Evolutionary conservation across 495 filamentous ascomycete species (phyloP), one percentile per base, ranked within the genome.

Genomic region (Trichoderma reesei): DNA sequence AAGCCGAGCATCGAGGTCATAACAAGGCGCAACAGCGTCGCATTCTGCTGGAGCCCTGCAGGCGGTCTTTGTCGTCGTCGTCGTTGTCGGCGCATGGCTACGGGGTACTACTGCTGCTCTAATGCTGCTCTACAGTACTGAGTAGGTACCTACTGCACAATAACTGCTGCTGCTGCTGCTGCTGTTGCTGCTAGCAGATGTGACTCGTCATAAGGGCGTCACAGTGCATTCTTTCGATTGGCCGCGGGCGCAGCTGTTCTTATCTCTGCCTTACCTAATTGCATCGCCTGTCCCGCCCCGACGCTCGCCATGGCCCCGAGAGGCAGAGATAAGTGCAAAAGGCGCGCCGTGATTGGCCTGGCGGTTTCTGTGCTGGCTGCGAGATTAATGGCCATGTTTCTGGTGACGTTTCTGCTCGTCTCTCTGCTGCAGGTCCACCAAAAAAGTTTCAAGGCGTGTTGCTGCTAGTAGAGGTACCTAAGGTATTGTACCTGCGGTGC

Each of bases 261-360:
- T 56, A 56, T 56, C 51, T 56, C 51, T 56, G 31, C 51, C 51
- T 56, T 56, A 56, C 20, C 20, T 56, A 56, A 56, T 56, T 56
- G 20, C 26, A 56, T 56, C 51, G 51, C 51, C 51, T 34, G 51
- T 34, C 51, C 51, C 51, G 44, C 51, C 34, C 51, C 51, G 51
- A 56, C 51, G 33, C 34, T 56, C 51, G 51, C 51, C 51, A 33
- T 56, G 10, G 51, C 20, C 20, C 7, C 31, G 16, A 56, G 20
- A 33, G 51, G 10, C 31, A 56, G 51, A 31, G 51, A 56, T 56
- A 56, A 56, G 51, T 48, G 51, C 20, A 11, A 31, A 34, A 4
- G 20, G 51, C 51, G 51, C 20, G 9, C 26, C 14, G 11, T 56
- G 51, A 56, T 56, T 56, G 42, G 42, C 51, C 26, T 26, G 26